Evolutionary conservation across 495 filamentous ascomycete species (phyloP).

Genomic region (Viridothelium virens): DNA sequence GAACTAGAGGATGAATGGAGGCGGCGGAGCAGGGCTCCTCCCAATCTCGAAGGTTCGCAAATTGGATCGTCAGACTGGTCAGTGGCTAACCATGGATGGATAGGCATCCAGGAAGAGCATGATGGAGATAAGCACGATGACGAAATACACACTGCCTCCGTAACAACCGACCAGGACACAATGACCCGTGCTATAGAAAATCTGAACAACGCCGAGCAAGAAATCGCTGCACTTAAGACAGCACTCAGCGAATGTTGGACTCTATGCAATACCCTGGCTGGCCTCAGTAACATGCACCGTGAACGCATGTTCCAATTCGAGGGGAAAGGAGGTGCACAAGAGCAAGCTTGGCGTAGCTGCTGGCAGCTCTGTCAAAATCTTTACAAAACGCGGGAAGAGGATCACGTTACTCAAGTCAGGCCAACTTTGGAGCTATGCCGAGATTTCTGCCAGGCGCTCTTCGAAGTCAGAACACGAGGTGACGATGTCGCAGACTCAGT

Average conservation of each 20-base stretch:
- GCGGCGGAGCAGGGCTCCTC: conserved; percentile 40
- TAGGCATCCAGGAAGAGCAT: conserved; percentile 25
- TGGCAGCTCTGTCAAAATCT: conserved; percentile 85
- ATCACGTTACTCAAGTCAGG: conserved; percentile 61
- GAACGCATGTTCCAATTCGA: conserved; percentile 64
- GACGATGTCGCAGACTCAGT: conserved; percentile 77
- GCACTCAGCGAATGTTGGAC: conserved; percentile 91
- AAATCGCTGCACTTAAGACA: conserved; percentile 63
- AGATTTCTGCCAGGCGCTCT: conserved; percentile 84
- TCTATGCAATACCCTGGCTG: conserved; percentile 81
- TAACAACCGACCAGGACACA: conserved; percentile 20
- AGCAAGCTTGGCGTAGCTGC: conserved; percentile 83
- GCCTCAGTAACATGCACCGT: conserved; percentile 75
- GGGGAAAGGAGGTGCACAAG: conserved; percentile 63
- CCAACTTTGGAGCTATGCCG: conserved; percentile 79
- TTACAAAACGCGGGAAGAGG: conserved; percentile 70
- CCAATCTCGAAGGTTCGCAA: conserved; percentile 63
- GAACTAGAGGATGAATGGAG: conserved; percentile 52
- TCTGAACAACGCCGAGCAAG: conserved; percentile 48
- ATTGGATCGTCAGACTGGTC: conserved; percentile 26
- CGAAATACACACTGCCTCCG: conserved; percentile 21
- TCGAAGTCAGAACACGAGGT: conserved; percentile 68
- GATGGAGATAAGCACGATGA: conserved; percentile 16
- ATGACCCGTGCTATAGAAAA: conserved; percentile 29
- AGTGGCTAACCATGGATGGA: conserved; percentile 12